Evolutionary conservation across 2,329 filamentous ascomycete species (phyloP).

Genomic region (Cephalotrichum gorgonifer): DNA sequence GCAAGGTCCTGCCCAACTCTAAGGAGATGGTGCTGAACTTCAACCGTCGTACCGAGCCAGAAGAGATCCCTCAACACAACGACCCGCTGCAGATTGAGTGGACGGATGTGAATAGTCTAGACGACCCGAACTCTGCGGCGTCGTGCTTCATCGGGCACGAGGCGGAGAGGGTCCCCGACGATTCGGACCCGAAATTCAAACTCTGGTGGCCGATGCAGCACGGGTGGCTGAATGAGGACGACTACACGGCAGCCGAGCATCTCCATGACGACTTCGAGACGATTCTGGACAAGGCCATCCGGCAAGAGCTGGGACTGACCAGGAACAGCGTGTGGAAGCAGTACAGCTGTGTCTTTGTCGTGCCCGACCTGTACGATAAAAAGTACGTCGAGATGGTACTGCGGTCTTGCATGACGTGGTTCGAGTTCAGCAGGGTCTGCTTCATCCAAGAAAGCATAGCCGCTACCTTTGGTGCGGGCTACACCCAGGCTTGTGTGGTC

Average conservation of each 20-base stretch:
- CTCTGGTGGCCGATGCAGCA: conserved; percentile 84
- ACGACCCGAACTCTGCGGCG: conserved; percentile 51
- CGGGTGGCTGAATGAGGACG: conserved; percentile 82
- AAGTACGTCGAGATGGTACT: conserved; percentile 78
- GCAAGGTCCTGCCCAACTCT: conserved; percentile 91
- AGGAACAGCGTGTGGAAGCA: conserved; percentile 74
- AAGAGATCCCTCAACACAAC: conserved; percentile 88
- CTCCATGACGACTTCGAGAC: conserved; percentile 80
- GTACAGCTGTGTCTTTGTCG: conserved; percentile 94
- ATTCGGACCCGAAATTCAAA: conserved; percentile 81
- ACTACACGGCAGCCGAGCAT: conserved; percentile 71
- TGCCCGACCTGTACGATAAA: conserved; percentile 95
- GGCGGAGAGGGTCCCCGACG: conserved; percentile 78
- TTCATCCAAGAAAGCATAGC: conserved; percentile 96
- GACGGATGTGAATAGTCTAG: conserved; percentile 66
- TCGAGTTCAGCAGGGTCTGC: conserved; percentile 79
- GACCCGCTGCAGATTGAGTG: conserved; percentile 90
- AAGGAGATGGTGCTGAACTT: conserved; percentile 93
- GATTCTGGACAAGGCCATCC: conserved; percentile 77
- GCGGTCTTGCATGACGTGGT: conserved; percentile 77
- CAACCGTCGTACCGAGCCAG: conserved; percentile 74
- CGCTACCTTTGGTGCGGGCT: conserved; percentile 89
- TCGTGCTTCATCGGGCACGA: conserved; percentile 70
- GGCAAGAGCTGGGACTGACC: conserved; percentile 69
- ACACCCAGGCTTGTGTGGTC: conserved; percentile 87